phyloP scores from a whole-genome alignment of 768 basidiomycete species.

The Clitopilus hobsonii region DNA sequence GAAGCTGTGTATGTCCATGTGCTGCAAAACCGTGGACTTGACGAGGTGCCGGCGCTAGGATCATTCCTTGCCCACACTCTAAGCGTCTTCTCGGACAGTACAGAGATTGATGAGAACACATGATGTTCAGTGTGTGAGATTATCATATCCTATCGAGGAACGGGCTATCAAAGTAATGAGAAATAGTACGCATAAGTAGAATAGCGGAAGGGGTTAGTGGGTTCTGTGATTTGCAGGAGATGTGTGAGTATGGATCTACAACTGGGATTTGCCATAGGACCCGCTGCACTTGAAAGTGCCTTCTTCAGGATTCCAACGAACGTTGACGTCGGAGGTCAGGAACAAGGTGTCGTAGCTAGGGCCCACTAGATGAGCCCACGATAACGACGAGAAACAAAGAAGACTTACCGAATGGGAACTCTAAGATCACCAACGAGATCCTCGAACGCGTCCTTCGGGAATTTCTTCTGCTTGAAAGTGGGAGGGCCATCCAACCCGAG shows the following conservation, averaged over 20 bases:
- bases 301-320: constrained; percentile 38
- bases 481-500: constrained; percentile 39
- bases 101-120: too few species aligned
- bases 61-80: too few species aligned
- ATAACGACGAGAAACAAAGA: background rate
- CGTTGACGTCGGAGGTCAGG: constrained; percentile 38
- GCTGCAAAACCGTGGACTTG: background rate
- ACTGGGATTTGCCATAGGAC: constrained; percentile 31
- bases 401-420: constrained; percentile 30
- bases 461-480: constrained; percentile 47
- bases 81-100: too few species aligned
- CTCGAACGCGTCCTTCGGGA: constrained; percentile 28
- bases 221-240: background rate
- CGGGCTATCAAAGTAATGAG: background rate
- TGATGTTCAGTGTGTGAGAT: background rate
- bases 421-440: constrained; percentile 26
- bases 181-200: background rate
- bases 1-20: background rate
- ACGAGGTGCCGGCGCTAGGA: background rate
- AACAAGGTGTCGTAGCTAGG: constrained; percentile 33
- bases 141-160: background rate
- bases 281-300: constrained; percentile 59
- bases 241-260: background rate
- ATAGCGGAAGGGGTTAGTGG: background rate
- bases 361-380: background rate